phyloP scores from a whole-genome alignment of 306 rosid genomes.

The Sphenostylis stenocarpa region DNA sequence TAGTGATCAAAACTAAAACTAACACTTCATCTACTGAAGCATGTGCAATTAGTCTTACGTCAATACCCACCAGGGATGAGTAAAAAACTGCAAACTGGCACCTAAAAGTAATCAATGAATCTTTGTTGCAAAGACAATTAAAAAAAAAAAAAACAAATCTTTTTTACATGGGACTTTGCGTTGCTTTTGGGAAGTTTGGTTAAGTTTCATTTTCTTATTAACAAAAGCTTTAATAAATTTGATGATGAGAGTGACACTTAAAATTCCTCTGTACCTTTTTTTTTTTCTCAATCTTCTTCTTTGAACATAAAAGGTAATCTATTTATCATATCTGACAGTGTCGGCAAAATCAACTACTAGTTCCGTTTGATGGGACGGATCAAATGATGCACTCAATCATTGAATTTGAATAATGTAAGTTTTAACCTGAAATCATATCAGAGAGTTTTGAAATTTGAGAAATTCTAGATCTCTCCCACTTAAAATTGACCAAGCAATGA shows the following conservation, averaged over 20 bases:
- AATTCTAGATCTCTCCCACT: background rate
- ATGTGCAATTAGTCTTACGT: conserved; percentile 30
- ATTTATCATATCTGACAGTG: conserved; percentile 19
- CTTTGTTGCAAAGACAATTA: conserved; percentile 33
- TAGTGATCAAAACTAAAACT: conserved; percentile 8
- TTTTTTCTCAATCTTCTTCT: background rate
- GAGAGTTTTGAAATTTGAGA: background rate
- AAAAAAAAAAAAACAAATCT: conserved; percentile 15
- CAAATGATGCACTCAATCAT: conserved; percentile 22
- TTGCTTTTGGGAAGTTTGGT: conserved; percentile 41
- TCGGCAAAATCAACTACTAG: conserved; percentile 25
- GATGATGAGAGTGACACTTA: conserved; percentile 38
- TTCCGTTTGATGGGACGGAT: conserved; percentile 27
- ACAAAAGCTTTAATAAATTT: conserved; percentile 19
- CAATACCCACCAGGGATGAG: conserved; percentile 28
- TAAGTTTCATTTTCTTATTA: conserved; percentile 27
- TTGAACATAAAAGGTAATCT: background rate
- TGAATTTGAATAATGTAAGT: conserved; percentile 17
- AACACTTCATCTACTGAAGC: conserved; percentile 29
- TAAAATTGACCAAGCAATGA: background rate
- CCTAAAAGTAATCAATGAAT: conserved; percentile 19
- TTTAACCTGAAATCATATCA: conserved; percentile 4
- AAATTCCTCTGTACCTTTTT: conserved; percentile 12
- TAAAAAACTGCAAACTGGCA: background rate
- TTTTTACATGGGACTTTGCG: conserved; percentile 19